phyloP scores from a whole-genome alignment of 164 flowering plant genomes.

The Echeveria elegans region DNA sequence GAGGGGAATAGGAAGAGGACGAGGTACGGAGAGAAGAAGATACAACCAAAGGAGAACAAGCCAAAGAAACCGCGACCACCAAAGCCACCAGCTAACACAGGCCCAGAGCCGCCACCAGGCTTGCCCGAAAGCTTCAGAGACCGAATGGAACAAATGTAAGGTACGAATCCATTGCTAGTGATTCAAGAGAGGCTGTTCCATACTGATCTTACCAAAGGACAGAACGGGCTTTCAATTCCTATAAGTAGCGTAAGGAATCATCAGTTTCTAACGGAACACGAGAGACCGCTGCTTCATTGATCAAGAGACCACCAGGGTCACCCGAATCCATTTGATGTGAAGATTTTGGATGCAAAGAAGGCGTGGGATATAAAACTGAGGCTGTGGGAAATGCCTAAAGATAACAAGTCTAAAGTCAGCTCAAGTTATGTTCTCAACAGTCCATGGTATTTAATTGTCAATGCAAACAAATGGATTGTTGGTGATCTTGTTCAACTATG shows the following conservation, averaged over 20 bases:
- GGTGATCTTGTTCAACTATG: not conserved
- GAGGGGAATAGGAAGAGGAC: not conserved
- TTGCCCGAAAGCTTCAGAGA: not conserved
- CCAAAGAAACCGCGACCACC: not conserved
- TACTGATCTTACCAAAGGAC: not conserved
- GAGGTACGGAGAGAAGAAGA: not conserved
- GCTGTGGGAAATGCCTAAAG: not conserved
- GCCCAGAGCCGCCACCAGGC: not conserved
- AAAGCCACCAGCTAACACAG: not conserved
- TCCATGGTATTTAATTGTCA: not conserved
- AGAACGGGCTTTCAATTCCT: constrained; percentile 3
- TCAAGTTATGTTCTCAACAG: not conserved
- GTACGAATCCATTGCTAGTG: not conserved
- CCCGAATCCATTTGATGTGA: not conserved
- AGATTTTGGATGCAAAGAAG: not conserved
- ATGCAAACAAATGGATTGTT: not conserved
- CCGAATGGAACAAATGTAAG: not conserved
- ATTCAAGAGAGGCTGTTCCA: not conserved
- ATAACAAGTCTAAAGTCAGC: not conserved
- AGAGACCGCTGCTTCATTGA: not conserved
- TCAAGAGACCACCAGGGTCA: too few relatives aligned
- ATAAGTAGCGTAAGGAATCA: not conserved
- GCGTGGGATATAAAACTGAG: not conserved
- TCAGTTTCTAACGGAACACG: not conserved
- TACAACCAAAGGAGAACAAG: not conserved